Evolutionary conservation across 169 alveolate species (phyloP).

Genomic region (Perkinsus marinus): DNA sequence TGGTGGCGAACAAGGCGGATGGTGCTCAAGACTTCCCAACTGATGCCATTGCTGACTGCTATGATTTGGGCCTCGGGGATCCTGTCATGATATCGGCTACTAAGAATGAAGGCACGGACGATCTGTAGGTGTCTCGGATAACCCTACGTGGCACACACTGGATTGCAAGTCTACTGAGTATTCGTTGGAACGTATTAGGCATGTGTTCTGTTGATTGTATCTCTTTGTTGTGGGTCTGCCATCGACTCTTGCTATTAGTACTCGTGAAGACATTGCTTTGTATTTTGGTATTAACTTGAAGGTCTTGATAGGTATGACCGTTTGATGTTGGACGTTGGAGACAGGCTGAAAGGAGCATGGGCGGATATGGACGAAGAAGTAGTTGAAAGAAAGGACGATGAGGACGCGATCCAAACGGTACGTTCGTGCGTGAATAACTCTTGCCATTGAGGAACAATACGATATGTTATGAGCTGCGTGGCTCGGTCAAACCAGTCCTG

Average conservation of each 20-base stretch:
- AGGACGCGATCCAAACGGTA: neutral
- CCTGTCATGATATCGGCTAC: conserved; percentile 29
- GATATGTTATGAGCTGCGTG: no score
- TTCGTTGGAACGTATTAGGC: no score
- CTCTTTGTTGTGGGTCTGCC: no score
- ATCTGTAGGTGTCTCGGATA: neutral
- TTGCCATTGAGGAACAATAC: no score
- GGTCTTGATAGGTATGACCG: conserved; percentile 4
- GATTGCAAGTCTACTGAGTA: no score
- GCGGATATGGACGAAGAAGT: neutral
- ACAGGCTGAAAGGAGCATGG: neutral
- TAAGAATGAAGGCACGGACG: conserved; percentile 11
- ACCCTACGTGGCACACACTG: no score
- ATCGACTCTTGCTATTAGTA: no score
- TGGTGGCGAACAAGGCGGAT: conserved; percentile 32
- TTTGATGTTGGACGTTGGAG: conserved; percentile 8
- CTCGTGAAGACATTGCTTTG: neutral
- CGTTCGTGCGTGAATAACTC: neutral
- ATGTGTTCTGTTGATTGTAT: no score
- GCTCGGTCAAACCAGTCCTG: no score
- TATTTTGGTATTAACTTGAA: neutral
- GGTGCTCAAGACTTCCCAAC: conserved; percentile 1
- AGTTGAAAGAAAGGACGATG: neutral
- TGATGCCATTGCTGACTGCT: conserved; percentile 18
- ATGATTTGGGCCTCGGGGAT: conserved; percentile 26